Conservation (phyloP, 106 monocot genomes). For the Dioscorea zingiberensis region DNA sequence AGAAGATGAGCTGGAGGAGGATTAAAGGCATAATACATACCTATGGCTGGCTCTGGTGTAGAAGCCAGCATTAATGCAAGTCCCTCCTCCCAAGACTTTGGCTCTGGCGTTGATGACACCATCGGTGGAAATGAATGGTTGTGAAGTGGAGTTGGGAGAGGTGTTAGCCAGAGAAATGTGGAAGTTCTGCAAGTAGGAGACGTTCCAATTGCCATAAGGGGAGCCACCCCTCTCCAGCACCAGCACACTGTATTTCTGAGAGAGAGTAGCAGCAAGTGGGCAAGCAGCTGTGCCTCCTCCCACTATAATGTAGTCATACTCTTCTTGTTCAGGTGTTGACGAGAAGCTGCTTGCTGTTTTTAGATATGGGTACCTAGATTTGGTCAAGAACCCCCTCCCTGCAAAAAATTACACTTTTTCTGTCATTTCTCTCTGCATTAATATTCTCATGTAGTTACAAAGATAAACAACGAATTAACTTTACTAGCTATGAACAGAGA, state of each 20-base stretch:
- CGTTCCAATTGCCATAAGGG: conserved; percentile 60
- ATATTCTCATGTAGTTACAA: too few species aligned
- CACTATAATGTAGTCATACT: conserved; percentile 61
- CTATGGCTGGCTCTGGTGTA: conserved; percentile 61
- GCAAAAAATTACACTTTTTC: conserved; percentile 8
- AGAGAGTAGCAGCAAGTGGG: conserved; percentile 71
- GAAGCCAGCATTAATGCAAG: conserved; percentile 77
- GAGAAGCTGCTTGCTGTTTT: conserved; percentile 49
- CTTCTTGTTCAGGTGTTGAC: neutral
- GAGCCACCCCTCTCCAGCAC: conserved; percentile 63
- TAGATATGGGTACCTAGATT: conserved; percentile 9
- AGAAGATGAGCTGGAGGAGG: neutral
- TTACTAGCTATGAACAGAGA: too few species aligned
- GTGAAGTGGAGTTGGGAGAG: conserved; percentile 45
- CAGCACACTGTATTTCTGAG: conserved; percentile 49
- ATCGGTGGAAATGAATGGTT: conserved; percentile 65
- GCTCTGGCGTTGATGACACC: conserved; percentile 74
- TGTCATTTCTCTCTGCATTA: neutral
- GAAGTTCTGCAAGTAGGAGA: conserved; percentile 56
- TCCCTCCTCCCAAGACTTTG: conserved; percentile 62
- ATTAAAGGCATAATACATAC: conserved; percentile 7
- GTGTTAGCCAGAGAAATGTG: conserved; percentile 47
- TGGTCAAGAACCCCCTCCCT: conserved; percentile 15
- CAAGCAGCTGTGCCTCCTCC: conserved; percentile 76
- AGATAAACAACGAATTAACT: too few species aligned